Evolutionary conservation across 257 asterid genomes (phyloP).

Genomic region (Nicotiana obtusifolia): DNA sequence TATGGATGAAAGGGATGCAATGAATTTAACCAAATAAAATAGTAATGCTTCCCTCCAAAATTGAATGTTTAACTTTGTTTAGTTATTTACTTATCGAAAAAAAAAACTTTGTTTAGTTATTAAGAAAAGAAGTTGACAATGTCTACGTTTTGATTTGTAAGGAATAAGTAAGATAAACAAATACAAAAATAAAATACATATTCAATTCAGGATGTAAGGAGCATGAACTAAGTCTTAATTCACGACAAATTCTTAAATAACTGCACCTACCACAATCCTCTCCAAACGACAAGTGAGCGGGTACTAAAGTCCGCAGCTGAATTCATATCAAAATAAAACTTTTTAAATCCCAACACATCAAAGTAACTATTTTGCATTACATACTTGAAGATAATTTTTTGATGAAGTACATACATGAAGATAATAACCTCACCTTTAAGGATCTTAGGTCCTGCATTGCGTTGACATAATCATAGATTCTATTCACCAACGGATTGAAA

Average conservation of each 20-base stretch:
- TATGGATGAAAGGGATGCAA: neutral
- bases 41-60: neutral
- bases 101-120: neutral
- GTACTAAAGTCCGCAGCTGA: constrained; percentile 76
- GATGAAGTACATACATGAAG: neutral
- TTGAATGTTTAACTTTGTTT: neutral
- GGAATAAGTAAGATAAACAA: neutral
- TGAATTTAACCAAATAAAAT: neutral
- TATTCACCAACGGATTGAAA: constrained; percentile 60
- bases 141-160: neutral
- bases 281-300: constrained; percentile 70
- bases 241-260: neutral
- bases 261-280: constrained; percentile 73
- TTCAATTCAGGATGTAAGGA: neutral
- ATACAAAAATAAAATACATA: neutral
- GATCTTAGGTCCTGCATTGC: constrained; percentile 66
- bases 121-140: neutral
- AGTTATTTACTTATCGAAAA: neutral
- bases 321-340: constrained; percentile 19
- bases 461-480: constrained; percentile 66
- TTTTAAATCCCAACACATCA: neutral
- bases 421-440: constrained; percentile 41
- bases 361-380: neutral
- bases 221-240: neutral
- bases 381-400: neutral